Evolutionary conservation across 768 basidiomycete genomes (phyloP), one percentile per base, ranked within the genome.

Genomic region (Lentinula edodes): DNA sequence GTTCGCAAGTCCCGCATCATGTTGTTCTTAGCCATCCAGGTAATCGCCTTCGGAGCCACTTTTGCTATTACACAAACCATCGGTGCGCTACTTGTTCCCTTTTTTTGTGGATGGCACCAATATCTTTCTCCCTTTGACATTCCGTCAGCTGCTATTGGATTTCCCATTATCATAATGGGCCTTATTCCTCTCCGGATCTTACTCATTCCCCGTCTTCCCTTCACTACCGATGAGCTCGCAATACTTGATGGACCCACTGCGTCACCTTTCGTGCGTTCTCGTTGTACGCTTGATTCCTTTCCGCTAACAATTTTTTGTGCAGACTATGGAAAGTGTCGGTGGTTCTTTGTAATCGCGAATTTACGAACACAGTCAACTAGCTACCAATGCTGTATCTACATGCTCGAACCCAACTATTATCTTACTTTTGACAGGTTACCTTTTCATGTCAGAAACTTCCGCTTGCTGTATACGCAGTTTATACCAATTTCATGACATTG

Each of bases 181-280:
- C 80, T 97, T 13, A 79, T 96, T 23, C 95, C 95, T 0, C 63
- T 95, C 12, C 82, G 95, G 52, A 80, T 84, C 28, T 75, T 80
- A 61, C 65, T 91, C n/a, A 79, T 96, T 13, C 93, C 95, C 0
- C 78, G 78, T 18, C 73, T 95, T 46, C 81, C 88, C 0, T 95
- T 97, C 70, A 88, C 88, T 0, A 67, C 72, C 3, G 90, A 89
- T 63, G 95, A 97, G 68, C 74, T 98, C 42, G 78, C 78, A 2
- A 88, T 94, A 20, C 80, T 98, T n/a, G 95, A 97, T 70, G 89
- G 91, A 2, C 91, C 93, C 0, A 89, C 91, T 0, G 95, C 95
- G 10, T 93, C 91, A 13, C 81, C 86, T n/a, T 91, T 90, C 65
- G 90, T 92, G 67, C 77, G 90, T 84, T 34, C 6, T 35, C 34